phyloP scores from a whole-genome alignment of 371 early-diverging fungal species.

The Lichtheimia hyalospora region DNA sequence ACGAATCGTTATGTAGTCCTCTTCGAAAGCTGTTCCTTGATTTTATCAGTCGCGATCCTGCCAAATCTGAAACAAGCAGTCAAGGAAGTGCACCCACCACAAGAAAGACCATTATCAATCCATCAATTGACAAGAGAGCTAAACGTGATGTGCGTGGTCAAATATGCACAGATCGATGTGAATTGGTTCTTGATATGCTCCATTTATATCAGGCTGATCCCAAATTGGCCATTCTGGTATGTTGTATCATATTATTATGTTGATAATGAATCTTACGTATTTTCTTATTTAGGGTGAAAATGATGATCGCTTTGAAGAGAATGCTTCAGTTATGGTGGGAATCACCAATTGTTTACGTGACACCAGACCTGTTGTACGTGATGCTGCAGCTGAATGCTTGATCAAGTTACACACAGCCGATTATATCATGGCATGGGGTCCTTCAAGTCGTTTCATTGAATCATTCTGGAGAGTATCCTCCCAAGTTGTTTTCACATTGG shows the following conservation, averaged over 20 bases:
- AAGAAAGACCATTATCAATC: slow-evolving; percentile 16
- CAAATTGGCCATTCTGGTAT: slow-evolving; percentile 59
- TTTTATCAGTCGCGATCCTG: slow-evolving; percentile 44
- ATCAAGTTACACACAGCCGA: slow-evolving; percentile 60
- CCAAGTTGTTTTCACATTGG: slow-evolving; percentile 52
- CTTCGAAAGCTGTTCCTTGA: slow-evolving; percentile 72
- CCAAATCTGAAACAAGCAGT: slow-evolving; percentile 24
- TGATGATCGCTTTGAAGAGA: slow-evolving; percentile 57
- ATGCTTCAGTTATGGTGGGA: slow-evolving; percentile 60
- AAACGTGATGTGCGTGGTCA: slow-evolving; percentile 49
- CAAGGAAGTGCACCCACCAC: slow-evolving; percentile 9
- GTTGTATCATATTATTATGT: not conserved
- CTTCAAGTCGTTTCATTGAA: slow-evolving; percentile 53
- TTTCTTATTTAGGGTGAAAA: slow-evolving; percentile 30
- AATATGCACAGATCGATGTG: slow-evolving; percentile 60
- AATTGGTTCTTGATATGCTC: slow-evolving; percentile 73
- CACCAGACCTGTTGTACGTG: slow-evolving; percentile 58
- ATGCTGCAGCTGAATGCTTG: slow-evolving; percentile 71
- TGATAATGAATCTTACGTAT: not conserved
- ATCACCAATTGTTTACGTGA: slow-evolving; percentile 73
- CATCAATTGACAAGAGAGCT: slow-evolving; percentile 34
- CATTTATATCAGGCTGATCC: slow-evolving; percentile 77
- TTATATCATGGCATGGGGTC: slow-evolving; percentile 67
- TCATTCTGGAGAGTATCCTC: slow-evolving; percentile 73
- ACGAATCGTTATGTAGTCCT: slow-evolving; percentile 66